These are phyloP conservation scores for Collybiopsis luxurians DNA, from an alignment of 768 basidiomycete species.

Conservation along the genomic window DNA sequence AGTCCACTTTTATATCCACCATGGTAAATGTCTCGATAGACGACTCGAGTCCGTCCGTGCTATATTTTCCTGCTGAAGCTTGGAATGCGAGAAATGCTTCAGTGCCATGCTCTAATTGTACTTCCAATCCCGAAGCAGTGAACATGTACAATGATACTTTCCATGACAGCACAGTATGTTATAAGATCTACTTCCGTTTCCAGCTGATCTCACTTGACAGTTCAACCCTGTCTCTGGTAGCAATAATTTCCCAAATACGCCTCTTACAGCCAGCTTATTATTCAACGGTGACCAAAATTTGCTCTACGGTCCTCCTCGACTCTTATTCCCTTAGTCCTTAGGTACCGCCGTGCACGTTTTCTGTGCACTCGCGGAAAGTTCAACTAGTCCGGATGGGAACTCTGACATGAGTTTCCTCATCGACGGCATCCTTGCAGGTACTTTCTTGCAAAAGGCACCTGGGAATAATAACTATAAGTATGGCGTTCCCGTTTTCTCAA, in stretches of 20 bases:
- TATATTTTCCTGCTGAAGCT: constrained; percentile 14
- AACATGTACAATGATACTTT: constrained; percentile 17
- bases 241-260: constrained; percentile 12
- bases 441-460: constrained; percentile 16
- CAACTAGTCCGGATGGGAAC: constrained; percentile 20
- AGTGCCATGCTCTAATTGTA: constrained; percentile 15
- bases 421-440: constrained; percentile 25
- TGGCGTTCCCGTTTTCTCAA: constrained; percentile 27
- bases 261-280: constrained; percentile 23
- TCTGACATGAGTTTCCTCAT: constrained; percentile 32
- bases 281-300: constrained; percentile 31
- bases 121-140: constrained; percentile 14
- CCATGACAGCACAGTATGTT: too few species aligned
- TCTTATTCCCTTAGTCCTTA: constrained; percentile 10
- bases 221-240: constrained; percentile 15
- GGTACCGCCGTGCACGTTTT: constrained; percentile 45
- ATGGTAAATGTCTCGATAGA: constrained; percentile 26
- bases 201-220: too few species aligned
- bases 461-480: constrained; percentile 21
- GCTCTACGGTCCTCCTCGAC: not conserved
- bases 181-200: too few species aligned
- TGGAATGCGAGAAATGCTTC: constrained; percentile 18
- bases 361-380: constrained; percentile 30
- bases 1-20: not conserved
- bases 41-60: constrained; percentile 18